A percentile compares a stretch with the other conserved stretches of the same genome.
Conservation (phyloP, 176 grass and related monocot species). For the Ananas comosus region DNA sequence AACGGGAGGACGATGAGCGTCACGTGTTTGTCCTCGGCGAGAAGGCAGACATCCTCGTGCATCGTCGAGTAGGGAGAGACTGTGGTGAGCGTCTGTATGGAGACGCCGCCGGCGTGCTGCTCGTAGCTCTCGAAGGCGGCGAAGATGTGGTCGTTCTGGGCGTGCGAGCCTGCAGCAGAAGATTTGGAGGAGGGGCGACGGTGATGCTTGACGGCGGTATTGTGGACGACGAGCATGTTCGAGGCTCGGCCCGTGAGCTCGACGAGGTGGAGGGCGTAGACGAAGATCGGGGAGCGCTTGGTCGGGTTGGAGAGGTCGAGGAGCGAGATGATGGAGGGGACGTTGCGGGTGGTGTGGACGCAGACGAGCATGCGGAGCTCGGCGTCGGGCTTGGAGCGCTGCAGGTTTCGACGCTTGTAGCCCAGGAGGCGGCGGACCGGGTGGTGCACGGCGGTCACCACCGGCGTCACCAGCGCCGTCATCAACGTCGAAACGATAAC, state of each 20-base stretch:
- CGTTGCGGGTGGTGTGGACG: slow-evolving; percentile 75
- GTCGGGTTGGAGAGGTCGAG: slow-evolving; percentile 52
- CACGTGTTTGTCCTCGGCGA: slow-evolving; percentile 57
- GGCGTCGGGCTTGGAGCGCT: slow-evolving; percentile 52
- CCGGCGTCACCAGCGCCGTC: slow-evolving; percentile 64
- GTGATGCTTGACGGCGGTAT: not conserved
- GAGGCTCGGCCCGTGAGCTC: slow-evolving; percentile 78
- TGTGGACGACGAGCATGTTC: slow-evolving; percentile 65
- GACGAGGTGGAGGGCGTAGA: slow-evolving; percentile 85
- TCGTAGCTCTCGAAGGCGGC: slow-evolving; percentile 32
- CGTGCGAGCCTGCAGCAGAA: not conserved
- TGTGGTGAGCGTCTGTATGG: slow-evolving; percentile 37
- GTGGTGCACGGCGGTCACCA: slow-evolving; percentile 31
- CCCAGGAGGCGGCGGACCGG: slow-evolving; percentile 40
- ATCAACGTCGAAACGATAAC: slow-evolving; percentile 49
- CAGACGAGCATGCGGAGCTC: slow-evolving; percentile 86
- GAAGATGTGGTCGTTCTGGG: slow-evolving; percentile 20
- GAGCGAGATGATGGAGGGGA: slow-evolving; percentile 67
- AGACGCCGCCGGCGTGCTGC: slow-evolving; percentile 25
- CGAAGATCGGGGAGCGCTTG: slow-evolving; percentile 83
- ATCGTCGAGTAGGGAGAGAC: slow-evolving; percentile 62
- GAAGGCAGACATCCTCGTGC: slow-evolving; percentile 48
- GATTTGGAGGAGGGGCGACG: not conserved
- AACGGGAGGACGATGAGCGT: slow-evolving; percentile 57
- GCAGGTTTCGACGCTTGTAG: slow-evolving; percentile 83